phyloP scores from a whole-genome alignment of 2,329 filamentous ascomycete species.

The Chaetomium sp. region DNA sequence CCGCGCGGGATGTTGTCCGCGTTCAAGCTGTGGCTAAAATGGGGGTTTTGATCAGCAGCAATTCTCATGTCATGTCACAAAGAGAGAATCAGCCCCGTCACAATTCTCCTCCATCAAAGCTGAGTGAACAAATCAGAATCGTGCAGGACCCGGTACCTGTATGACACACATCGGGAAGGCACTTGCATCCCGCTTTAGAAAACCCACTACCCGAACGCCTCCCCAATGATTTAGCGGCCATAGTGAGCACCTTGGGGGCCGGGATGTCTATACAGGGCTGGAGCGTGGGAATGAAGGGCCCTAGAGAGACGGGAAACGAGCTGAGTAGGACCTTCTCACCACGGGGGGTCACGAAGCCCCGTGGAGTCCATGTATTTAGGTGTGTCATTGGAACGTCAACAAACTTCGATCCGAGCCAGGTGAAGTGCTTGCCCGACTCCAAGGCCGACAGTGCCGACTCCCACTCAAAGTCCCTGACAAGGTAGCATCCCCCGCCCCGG shows the following conservation, averaged over 20 bases:
- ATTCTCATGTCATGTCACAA: neutral
- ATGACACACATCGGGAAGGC: neutral
- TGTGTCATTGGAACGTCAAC: conserved; percentile 13
- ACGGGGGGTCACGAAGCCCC: neutral
- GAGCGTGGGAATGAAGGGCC: neutral
- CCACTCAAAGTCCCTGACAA: conserved; percentile 3
- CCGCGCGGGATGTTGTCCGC: conserved; percentile 8
- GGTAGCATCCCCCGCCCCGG: conserved; percentile 16
- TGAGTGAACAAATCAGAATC: neutral
- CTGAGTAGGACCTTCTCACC: neutral
- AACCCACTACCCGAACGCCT: neutral
- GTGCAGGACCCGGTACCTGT: neutral
- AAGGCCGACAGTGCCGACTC: conserved; percentile 7
- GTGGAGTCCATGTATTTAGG: conserved; percentile 9
- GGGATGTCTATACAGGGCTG: neutral
- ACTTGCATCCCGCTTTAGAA: neutral
- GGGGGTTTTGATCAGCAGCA: neutral
- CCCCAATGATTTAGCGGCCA: neutral
- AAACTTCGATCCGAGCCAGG: neutral
- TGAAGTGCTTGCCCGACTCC: neutral
- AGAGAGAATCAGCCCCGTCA: neutral
- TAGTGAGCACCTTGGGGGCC: neutral
- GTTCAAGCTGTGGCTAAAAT: neutral
- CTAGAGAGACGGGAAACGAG: neutral
- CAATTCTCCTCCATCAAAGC: neutral